A percentile compares a stretch with the other conserved stretches of the same genome.
These are phyloP conservation scores for Posidonia oceanica DNA, from an alignment of 116 monocot genomes.

Conservation along the genomic window DNA sequence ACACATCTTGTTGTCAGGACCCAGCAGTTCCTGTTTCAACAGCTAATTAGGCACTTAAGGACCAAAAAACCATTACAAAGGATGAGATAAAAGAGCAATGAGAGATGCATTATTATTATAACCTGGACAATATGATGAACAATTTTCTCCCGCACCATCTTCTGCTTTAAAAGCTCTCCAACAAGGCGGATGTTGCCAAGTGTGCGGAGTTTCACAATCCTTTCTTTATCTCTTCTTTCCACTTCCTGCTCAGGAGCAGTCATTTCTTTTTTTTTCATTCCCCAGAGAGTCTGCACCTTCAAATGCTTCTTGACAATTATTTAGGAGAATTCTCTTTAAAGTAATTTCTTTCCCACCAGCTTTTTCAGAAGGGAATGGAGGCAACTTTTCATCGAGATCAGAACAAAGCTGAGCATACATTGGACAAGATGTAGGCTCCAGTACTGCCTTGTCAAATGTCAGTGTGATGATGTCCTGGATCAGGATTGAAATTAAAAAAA, in stretches of 20 bases:
- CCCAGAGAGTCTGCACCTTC: conserved; percentile 60
- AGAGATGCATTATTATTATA: background rate
- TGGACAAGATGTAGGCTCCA: conserved; percentile 93
- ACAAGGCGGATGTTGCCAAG: conserved; percentile 87
- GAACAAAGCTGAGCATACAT: conserved; percentile 91
- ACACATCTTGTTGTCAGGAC: conserved; percentile 37
- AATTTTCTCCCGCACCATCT: conserved; percentile 77
- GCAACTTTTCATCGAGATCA: conserved; percentile 67
- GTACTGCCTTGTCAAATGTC: conserved; percentile 92
- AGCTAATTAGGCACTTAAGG: background rate
- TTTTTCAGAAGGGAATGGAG: conserved; percentile 71
- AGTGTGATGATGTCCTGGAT: conserved; percentile 71
- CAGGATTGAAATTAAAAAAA: background rate
- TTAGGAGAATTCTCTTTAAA: conserved; percentile 64
- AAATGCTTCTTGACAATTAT: conserved; percentile 91
- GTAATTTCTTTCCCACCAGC: conserved; percentile 68
- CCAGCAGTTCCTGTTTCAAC: conserved; percentile 48
- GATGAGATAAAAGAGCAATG: background rate
- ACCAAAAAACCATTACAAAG: background rate
- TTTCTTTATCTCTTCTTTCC: conserved; percentile 66
- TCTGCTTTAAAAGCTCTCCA: conserved; percentile 90
- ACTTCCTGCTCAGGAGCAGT: conserved; percentile 58
- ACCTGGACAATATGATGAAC: conserved; percentile 97
- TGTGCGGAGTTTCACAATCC: conserved; percentile 64
- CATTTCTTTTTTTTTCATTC: conserved; percentile 46